Evolutionary conservation across 2,329 filamentous ascomycete species (phyloP), one percentile per base, ranked within the genome.

Genomic region (Ophiostoma sp.): DNA sequence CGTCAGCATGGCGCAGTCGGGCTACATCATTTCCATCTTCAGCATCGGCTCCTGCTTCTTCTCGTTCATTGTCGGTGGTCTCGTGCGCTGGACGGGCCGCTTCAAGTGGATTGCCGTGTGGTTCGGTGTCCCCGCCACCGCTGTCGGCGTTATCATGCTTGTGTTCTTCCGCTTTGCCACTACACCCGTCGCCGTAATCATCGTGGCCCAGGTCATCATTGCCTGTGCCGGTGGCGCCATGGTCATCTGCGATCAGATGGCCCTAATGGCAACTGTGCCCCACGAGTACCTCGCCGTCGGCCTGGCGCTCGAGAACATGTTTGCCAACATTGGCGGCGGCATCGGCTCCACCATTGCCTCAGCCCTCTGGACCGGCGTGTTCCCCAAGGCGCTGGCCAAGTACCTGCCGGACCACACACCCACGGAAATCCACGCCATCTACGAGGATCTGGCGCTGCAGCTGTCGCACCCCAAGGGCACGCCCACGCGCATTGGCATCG

Each of bases 361-460:
- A 0, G 86, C 86, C 6, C 84, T 90, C 73, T 90, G 87, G 87
- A 85, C 84, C 0, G 81, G 83, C 73, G 79, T 84, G 17, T 84
- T 90, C 73, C 84, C 85, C 6, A 76, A 76, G 35, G 83, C 82
- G 48, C 80, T 89, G 8, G 76, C 77, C 41, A 72, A 77, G 60
- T 83, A 85, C 72, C 79, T 89, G 0, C 86, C 86, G 17, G 72
- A 79, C 7, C 76, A 77, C 7, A 75, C 76, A 1, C 76, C 78
- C 72, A 74, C 72, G 35, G 74, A 84, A 60, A 78, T 80, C 1
- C 75, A 76, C 4, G 74, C 74, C 31, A 86, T 89, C 66, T 89
- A 88, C 72, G 81, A 83, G 48, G 80, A 81, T 72, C 74, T 89
- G 62, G 76, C 77, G 0, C 79, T 79, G 2, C 88, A 90, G 71